phyloP scores from a whole-genome alignment of 768 basidiomycete species.

The Suillus ampliporus region DNA sequence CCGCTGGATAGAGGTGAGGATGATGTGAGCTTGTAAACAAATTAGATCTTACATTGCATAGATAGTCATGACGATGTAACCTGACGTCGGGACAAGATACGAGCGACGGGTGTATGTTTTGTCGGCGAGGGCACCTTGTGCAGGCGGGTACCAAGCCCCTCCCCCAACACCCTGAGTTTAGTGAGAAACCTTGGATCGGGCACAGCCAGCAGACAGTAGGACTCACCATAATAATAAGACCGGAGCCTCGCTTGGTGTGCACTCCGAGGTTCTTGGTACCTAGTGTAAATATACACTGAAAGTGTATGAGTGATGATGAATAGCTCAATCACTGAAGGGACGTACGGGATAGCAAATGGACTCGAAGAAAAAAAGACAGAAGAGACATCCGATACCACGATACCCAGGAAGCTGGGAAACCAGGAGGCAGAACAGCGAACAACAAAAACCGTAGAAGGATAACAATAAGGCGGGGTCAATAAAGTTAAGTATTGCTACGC shows the following conservation, averaged over 20 bases:
- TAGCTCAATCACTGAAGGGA: conserved; percentile 11
- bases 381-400: conserved; percentile 64
- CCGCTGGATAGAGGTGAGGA: conserved; percentile 42
- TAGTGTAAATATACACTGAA: conserved; percentile 64
- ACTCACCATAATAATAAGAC: conserved; percentile 64
- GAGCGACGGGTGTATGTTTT: conserved; percentile 53
- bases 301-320: background rate
- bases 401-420: conserved; percentile 56
- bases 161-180: conserved; percentile 57
- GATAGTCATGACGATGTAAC: conserved; percentile 60
- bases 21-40: background rate
- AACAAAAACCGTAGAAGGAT: conserved; percentile 55
- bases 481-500: conserved; percentile 63
- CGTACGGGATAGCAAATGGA: conserved; percentile 73
- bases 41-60: conserved; percentile 34
- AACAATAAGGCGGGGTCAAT: conserved; percentile 71
- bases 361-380: conserved; percentile 74
- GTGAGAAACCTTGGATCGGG: conserved; percentile 5
- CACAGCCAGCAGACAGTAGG: background rate
- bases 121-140: conserved; percentile 63
- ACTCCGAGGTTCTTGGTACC: conserved; percentile 67
- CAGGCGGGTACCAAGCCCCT: conserved; percentile 72
- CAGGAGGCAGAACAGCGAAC: conserved; percentile 56
- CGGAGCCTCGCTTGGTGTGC: conserved; percentile 65
- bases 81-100: conserved; percentile 64